A percentile compares a stretch with the other conserved stretches of the same genome.
Evolutionary conservation across 2,329 filamentous ascomycete species (phyloP).

Genomic region (Myrmaecium sp.): DNA sequence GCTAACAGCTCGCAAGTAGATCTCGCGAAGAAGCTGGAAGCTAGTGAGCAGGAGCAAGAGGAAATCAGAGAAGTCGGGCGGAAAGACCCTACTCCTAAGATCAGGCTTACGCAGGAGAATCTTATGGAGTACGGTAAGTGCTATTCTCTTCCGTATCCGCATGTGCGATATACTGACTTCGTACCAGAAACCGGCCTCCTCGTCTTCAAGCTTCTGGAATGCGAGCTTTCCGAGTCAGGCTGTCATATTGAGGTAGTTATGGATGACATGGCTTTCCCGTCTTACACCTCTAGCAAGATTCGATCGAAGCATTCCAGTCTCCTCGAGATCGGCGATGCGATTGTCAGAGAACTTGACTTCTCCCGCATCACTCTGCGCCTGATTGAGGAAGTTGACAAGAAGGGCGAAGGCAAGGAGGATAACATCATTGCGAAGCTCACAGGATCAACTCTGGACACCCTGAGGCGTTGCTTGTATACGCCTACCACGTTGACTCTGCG

Average conservation of each 20-base stretch:
- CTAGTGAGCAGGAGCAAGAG: constrained; percentile 28
- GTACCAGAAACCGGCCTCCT: constrained; percentile 66
- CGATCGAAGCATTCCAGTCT: constrained; percentile 53
- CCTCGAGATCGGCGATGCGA: constrained; percentile 86
- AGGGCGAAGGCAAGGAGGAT: constrained; percentile 51
- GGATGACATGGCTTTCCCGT: constrained; percentile 86
- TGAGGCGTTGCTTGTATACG: constrained; percentile 84
- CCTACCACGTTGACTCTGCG: constrained; percentile 68
- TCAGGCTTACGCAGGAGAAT: constrained; percentile 64
- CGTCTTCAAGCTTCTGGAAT: constrained; percentile 87
- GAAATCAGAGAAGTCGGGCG: constrained; percentile 32
- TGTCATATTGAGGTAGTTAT: constrained; percentile 76
- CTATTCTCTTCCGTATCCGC: not conserved
- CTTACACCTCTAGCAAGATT: constrained; percentile 67
- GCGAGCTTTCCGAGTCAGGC: constrained; percentile 59
- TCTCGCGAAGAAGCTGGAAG: constrained; percentile 28
- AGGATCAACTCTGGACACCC: constrained; percentile 70
- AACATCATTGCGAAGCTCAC: constrained; percentile 65
- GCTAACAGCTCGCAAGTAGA: constrained; percentile 21
- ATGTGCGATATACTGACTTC: constrained; percentile 16
- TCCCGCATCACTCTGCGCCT: constrained; percentile 81
- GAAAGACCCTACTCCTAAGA: constrained; percentile 49
- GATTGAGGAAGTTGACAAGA: constrained; percentile 60
- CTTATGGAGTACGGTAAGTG: constrained; percentile 55
- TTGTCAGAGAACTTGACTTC: constrained; percentile 93